These are phyloP conservation scores for Dichotomopilus funicola DNA, from an alignment of 2,329 filamentous ascomycete genomes.

Conservation along the genomic window DNA sequence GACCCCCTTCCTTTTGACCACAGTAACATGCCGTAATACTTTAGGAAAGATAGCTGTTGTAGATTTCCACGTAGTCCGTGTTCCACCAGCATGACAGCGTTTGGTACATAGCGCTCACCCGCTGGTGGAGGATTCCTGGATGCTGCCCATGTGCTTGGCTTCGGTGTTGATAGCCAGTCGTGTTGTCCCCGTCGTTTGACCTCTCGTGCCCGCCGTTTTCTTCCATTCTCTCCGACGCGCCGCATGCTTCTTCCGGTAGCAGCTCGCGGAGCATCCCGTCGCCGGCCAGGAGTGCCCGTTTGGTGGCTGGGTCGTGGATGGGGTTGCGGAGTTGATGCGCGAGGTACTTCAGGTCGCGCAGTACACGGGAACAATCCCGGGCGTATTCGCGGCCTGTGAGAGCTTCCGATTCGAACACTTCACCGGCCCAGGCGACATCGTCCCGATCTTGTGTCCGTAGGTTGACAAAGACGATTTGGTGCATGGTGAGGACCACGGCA, in stretches of 20 bases:
- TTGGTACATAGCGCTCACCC: constrained; percentile 2
- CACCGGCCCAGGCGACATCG: constrained; percentile 36
- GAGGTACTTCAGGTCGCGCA: constrained; percentile 34
- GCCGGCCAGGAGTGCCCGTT: constrained; percentile 7
- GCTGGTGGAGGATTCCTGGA: constrained; percentile 4
- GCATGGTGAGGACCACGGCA: constrained; percentile 41
- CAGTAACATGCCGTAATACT: not conserved
- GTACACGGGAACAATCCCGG: constrained; percentile 33
- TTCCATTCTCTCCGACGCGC: not conserved
- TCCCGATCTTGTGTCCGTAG: constrained; percentile 25
- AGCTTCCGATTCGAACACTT: constrained; percentile 36
- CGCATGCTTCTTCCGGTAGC: not conserved
- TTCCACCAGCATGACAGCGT: constrained; percentile 11
- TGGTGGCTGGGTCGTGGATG: constrained; percentile 14
- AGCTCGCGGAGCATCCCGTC: constrained; percentile 3
- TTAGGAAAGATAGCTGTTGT: constrained; percentile 14
- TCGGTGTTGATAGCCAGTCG: not conserved
- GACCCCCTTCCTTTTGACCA: not conserved
- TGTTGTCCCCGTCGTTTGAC: not conserved
- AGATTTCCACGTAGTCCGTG: constrained; percentile 13
- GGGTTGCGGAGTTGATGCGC: constrained; percentile 29
- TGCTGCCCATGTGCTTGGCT: not conserved
- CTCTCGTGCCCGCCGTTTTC: not conserved
- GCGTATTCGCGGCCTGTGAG: constrained; percentile 34
- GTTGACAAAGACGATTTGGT: constrained; percentile 36